Conservation (phyloP, 2,329 filamentous ascomycete genomes). For the Fusarium robinianum region DNA sequence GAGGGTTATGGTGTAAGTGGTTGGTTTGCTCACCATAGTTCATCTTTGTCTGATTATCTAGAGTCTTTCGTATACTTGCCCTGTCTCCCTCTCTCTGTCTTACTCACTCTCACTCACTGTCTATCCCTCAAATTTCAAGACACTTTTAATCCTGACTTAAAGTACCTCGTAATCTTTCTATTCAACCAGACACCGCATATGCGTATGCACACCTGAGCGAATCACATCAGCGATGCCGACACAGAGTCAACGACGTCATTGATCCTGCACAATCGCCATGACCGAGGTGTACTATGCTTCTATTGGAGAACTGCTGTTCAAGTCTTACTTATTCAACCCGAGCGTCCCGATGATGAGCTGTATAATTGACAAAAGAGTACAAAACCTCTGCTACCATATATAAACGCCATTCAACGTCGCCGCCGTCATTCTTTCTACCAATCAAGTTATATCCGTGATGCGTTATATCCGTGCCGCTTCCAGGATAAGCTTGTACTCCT, state of each 20-base stretch:
- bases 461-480: constrained; percentile 54
- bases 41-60: no score
- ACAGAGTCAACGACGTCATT: constrained; percentile 5
- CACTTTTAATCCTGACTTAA: no score
- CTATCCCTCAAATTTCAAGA: no score
- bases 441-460: not conserved
- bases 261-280: not conserved
- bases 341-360: not conserved
- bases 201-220: not conserved
- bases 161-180: no score
- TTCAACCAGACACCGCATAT: no score
- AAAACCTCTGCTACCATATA: not conserved
- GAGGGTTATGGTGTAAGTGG: not conserved
- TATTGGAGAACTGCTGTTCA: no score
- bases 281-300: no score
- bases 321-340: not conserved
- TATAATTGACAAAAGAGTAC: not conserved
- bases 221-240: constrained; percentile 3
- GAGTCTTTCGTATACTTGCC: constrained; percentile 1
- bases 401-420: not conserved
- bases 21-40: no score
- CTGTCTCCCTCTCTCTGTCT: not conserved
- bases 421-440: not conserved
- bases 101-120: no score
- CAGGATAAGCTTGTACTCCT: constrained; percentile 81